phyloP scores from a whole-genome alignment of 1,284 basidiomycete genomes.

The Moesziomyces sp. region DNA sequence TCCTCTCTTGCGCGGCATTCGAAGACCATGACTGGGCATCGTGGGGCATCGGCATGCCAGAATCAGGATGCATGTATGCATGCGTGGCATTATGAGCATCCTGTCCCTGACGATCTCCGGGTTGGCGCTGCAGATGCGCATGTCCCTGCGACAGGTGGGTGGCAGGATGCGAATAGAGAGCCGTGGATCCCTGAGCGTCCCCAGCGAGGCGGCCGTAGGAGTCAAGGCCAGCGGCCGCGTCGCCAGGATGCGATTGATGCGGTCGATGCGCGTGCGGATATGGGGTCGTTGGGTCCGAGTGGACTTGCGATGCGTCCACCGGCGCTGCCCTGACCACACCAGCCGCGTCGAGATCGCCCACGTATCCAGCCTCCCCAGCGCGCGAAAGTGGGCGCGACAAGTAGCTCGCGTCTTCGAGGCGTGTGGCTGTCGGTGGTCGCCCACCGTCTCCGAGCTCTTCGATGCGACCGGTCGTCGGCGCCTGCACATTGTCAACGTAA shows the following conservation, averaged over 20 bases:
- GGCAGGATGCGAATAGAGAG: conserved; percentile 21
- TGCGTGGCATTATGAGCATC: conserved; percentile 7
- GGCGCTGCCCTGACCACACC: conserved; percentile 20
- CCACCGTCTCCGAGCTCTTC: conserved; percentile 21
- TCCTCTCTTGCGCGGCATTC: neutral
- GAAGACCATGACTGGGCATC: conserved; percentile 21
- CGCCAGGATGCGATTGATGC: conserved; percentile 9
- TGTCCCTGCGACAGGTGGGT: conserved; percentile 2
- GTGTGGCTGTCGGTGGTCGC: conserved; percentile 16
- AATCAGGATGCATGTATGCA: conserved; percentile 8
- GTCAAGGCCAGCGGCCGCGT: conserved; percentile 4
- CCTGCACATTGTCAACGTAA: conserved; percentile 6
- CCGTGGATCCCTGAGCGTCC: conserved; percentile 10
- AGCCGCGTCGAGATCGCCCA: conserved; percentile 26
- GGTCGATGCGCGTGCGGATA: conserved; percentile 15
- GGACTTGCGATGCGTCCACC: conserved; percentile 11
- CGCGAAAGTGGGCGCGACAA: conserved; percentile 35
- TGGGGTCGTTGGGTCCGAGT: conserved; percentile 30
- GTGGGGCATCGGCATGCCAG: conserved; percentile 4
- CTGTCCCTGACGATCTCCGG: conserved; percentile 8
- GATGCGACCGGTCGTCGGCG: conserved; percentile 14
- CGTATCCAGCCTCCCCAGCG: conserved; percentile 25
- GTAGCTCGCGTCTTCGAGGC: conserved; percentile 18
- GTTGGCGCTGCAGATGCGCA: conserved; percentile 15
- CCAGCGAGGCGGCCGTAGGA: conserved; percentile 11